Conservation (phyloP, 2,329 filamentous ascomycete genomes). For the Diaporthe sp. region DNA sequence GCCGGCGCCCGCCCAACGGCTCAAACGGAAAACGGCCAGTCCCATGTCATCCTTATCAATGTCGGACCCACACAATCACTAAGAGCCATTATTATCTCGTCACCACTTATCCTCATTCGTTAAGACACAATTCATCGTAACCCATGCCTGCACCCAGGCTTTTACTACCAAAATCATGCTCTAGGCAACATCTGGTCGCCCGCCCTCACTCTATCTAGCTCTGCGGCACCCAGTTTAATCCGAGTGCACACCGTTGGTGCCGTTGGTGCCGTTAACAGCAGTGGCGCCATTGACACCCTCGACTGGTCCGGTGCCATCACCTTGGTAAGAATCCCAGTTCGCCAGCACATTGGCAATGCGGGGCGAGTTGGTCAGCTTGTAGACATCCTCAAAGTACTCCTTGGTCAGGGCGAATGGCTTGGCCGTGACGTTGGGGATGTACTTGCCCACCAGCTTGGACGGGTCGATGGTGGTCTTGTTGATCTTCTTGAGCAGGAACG, state of each 20-base stretch:
- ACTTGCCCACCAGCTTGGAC: constrained; percentile 95
- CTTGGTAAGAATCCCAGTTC: constrained; percentile 84
- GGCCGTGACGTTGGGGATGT: constrained; percentile 98
- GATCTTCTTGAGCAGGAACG: constrained; percentile 99
- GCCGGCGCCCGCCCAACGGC: constrained; percentile 31
- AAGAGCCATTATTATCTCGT: constrained; percentile 28
- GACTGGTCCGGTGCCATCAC: constrained; percentile 50
- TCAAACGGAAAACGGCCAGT: constrained; percentile 25
- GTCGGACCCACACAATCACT: constrained; percentile 17
- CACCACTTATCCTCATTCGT: constrained; percentile 18
- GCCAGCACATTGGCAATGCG: constrained; percentile 84
- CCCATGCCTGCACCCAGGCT: neutral
- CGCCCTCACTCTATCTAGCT: too few relatives aligned
- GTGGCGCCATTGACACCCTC: constrained; percentile 25
- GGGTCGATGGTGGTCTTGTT: constrained; percentile 99
- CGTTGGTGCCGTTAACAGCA: constrained; percentile 17
- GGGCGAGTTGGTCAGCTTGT: constrained; percentile 86
- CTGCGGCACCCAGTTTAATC: neutral
- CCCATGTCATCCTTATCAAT: constrained; percentile 26
- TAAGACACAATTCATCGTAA: neutral
- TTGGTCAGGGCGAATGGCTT: constrained; percentile 94
- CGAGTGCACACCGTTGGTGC: constrained; percentile 26
- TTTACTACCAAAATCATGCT: neutral
- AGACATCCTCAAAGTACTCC: constrained; percentile 99
- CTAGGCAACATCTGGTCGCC: neutral